Evolutionary conservation across 169 alveolate genomes (phyloP), one percentile per base, ranked within the genome.

Genomic region (Eimeria brunetti): DNA sequence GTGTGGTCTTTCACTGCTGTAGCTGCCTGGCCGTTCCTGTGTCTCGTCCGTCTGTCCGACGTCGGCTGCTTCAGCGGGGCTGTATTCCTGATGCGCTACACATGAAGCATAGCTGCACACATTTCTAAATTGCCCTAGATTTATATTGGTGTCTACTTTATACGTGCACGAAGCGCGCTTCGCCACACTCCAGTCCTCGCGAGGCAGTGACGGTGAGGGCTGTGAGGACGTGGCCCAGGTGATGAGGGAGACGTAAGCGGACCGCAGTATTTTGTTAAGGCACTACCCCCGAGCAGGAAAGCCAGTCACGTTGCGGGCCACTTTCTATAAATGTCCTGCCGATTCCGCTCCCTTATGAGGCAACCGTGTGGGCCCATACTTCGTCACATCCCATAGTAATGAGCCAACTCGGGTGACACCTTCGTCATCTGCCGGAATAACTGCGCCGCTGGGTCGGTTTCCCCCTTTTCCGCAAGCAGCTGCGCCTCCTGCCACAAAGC

Each of bases 381-480:
- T 64, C 38, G 22, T 62, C 60, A 91, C 91, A 94, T 73, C n/a
- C 96, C 95, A 49, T 89, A 90, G 20, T 86, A 49, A 18, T 90
- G 94, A 6, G 95, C 96, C 51, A 95, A 64, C 49, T 44, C 94
- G 1, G 95, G 95, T 27, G 95, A 89, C 8, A 81, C 58, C 89
- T 78, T 95, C 36, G 92, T n/a, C 60, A 94, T 84, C 51, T 56
- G 41, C 14, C 96, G 69, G 49, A 95, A 95, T 3, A 78, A 67
- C 41, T 18, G 69, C n/a, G 90, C 94, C 1, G 96, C 96, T 53
- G 92, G 94, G 33, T 95, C 94, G 1, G 94, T 62, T 62, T 78
- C 75, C 51, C 96, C 96, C 71, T 81, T 78, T 91, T 95, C 96
- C 36, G 96, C 96, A 38, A 91, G 81, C 73, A 95, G 89, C 94